Conservation (phyloP, 148 eudicot species). For the Suaeda aralocaspica region DNA sequence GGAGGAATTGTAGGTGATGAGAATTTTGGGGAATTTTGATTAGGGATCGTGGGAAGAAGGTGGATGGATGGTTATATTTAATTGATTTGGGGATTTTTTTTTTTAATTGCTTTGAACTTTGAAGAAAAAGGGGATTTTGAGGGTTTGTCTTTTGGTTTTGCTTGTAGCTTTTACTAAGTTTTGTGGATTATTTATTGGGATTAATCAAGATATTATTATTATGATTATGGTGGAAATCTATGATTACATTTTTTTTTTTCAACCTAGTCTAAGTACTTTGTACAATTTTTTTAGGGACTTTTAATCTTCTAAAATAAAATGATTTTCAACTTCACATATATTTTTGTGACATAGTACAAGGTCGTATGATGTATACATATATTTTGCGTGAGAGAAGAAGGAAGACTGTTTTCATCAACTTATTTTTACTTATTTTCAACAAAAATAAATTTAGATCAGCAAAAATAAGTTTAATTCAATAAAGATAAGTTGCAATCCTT, state of each 20-base stretch:
- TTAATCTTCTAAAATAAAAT: not conserved
- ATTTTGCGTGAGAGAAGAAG: too few species aligned
- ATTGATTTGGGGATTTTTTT: constrained; percentile 4
- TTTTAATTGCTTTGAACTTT: not conserved
- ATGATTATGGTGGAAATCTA: not conserved
- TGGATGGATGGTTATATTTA: not conserved
- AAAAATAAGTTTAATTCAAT: too few species aligned
- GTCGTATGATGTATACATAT: too few species aligned
- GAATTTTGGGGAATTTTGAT: constrained; percentile 4
- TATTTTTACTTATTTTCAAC: too few species aligned
- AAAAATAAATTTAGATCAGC: too few species aligned
- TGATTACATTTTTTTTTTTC: not conserved
- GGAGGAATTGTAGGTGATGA: not conserved
- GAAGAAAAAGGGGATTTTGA: constrained; percentile 5
- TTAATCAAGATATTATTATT: not conserved
- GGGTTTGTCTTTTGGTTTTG: constrained; percentile 7
- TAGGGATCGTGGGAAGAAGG: not conserved
- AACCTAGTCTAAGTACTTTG: not conserved
- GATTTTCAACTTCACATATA: too few species aligned
- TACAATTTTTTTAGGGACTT: not conserved
- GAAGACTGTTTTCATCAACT: too few species aligned
- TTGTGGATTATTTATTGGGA: not conserved
- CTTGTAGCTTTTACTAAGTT: not conserved
- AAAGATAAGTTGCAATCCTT: too few species aligned
- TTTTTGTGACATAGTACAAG: too few species aligned